phyloP scores from a whole-genome alignment of 768 basidiomycete genomes.

The Kwoniella bestiolae region DNA sequence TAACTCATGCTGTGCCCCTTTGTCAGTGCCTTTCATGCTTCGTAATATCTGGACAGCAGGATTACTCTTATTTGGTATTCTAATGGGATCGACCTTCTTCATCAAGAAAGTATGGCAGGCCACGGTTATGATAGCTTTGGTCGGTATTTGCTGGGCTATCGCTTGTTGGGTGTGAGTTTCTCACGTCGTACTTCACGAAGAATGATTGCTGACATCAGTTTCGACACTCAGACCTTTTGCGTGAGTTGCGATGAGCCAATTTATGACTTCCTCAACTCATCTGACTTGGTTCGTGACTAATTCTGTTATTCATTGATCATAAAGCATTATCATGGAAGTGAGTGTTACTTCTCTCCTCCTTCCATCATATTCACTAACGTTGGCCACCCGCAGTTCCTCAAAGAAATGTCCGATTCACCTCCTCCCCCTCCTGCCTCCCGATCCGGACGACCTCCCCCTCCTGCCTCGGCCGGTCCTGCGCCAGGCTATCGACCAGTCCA shows the following conservation, averaged over 20 bases:
- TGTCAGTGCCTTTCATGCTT: slow-evolving; percentile 75
- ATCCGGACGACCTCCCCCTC: background rate
- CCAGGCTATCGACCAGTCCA: slow-evolving; percentile 56
- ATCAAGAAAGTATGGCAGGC: slow-evolving; percentile 80
- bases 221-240: slow-evolving; percentile 68
- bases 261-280: too few relatives aligned
- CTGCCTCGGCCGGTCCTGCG: slow-evolving; percentile 56
- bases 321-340: slow-evolving; percentile 88
- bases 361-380: background rate
- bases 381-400: slow-evolving; percentile 65
- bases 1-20: background rate
- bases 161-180: slow-evolving; percentile 80
- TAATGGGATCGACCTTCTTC: slow-evolving; percentile 84
- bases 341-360: slow-evolving; percentile 31
- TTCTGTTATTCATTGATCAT: background rate
- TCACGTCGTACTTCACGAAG: background rate
- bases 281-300: too few relatives aligned
- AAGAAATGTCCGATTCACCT: slow-evolving; percentile 66
- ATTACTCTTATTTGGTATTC: slow-evolving; percentile 73
- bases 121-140: slow-evolving; percentile 75
- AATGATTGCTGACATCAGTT: background rate
- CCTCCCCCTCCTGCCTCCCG: background rate
- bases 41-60: slow-evolving; percentile 94
- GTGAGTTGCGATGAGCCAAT: slow-evolving; percentile 28
- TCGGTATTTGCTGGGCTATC: slow-evolving; percentile 95